Conservation (phyloP, 768 basidiomycete species). For the Termitomyces sp. region DNA sequence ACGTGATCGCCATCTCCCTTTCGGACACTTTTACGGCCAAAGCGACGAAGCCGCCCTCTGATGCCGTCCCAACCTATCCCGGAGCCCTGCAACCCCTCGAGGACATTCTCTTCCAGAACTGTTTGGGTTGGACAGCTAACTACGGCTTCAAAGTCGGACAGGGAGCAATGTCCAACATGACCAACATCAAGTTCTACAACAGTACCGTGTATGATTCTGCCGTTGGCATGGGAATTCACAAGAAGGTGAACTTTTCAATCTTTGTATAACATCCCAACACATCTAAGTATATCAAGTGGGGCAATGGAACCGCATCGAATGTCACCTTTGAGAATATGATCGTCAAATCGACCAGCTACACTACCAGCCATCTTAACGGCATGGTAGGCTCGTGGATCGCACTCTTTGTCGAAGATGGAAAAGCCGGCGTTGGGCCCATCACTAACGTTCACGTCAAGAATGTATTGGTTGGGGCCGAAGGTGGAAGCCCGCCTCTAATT, state of each 20-base stretch:
- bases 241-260: constrained; percentile 8
- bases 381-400: constrained; percentile 19
- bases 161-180: constrained; percentile 15
- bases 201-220: constrained; percentile 19
- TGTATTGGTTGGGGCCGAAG: constrained; percentile 8
- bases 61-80: constrained; percentile 9
- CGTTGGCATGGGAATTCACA: constrained; percentile 20
- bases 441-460: constrained; percentile 17
- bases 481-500: constrained; percentile 15
- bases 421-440: constrained; percentile 18
- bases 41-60: constrained; percentile 12
- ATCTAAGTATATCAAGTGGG: constrained; percentile 12
- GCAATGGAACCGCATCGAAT: constrained; percentile 13
- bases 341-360: constrained; percentile 15
- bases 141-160: constrained; percentile 23
- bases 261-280: neutral
- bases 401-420: constrained; percentile 17
- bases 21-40: constrained; percentile 19
- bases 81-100: constrained; percentile 7
- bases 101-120: constrained; percentile 16
- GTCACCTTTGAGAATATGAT: constrained; percentile 19
- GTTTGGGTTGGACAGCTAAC: constrained; percentile 18
- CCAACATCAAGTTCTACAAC: constrained; percentile 15
- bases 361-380: constrained; percentile 16
- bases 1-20: constrained; percentile 13